These are phyloP conservation scores for Picea glauca DNA, from an alignment of 75 land plant genomes.

Conservation along the genomic window DNA sequence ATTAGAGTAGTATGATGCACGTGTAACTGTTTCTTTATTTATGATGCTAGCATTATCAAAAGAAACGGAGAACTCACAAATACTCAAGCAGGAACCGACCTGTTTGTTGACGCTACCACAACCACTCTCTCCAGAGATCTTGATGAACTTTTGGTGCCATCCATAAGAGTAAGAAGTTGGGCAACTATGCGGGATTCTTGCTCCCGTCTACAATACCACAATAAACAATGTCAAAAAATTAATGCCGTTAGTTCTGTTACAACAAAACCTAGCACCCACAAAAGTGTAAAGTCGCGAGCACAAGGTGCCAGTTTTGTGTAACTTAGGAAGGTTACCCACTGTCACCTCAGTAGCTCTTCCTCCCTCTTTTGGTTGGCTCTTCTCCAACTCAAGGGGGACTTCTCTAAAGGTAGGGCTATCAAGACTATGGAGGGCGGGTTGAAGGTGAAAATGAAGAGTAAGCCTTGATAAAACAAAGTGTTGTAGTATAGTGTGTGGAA, in stretches of 20 bases:
- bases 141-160: conserved; percentile 43
- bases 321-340: too few relatives aligned
- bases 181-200: conserved; percentile 75
- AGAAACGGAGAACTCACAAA: not conserved
- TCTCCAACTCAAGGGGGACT: too few relatives aligned
- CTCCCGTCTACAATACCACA: conserved; percentile 52
- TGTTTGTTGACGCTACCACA: conserved; percentile 86
- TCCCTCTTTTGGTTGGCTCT: too few relatives aligned
- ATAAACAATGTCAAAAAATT: not conserved
- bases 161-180: conserved; percentile 83
- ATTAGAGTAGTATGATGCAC: not conserved
- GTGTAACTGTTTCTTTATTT: not conserved
- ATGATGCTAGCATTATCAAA: not conserved
- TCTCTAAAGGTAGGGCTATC: too few relatives aligned
- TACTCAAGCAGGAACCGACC: conserved; percentile 28
- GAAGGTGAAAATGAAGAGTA: too few relatives aligned
- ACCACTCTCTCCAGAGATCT: conserved; percentile 50
- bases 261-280: too few relatives aligned
- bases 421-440: too few relatives aligned
- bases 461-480: too few relatives aligned
- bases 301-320: too few relatives aligned
- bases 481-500: too few relatives aligned
- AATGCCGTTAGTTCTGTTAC: not conserved
- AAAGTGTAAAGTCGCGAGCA: too few relatives aligned
- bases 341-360: too few relatives aligned